phyloP scores from a whole-genome alignment of 345 rosid genomes.

The Rhizophora apiculata region DNA sequence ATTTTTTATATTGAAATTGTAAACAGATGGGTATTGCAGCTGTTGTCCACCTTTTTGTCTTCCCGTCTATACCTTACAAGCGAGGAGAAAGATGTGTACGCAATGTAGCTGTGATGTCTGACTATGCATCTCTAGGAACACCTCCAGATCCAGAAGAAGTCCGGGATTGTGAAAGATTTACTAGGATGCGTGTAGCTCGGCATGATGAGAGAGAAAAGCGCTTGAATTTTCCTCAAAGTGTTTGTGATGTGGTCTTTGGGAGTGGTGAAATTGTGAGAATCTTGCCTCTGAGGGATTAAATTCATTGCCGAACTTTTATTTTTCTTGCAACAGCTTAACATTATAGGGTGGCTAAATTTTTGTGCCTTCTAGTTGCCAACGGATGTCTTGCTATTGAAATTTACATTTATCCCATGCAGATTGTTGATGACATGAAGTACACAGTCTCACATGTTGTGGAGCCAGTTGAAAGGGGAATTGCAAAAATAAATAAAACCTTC shows the following conservation, averaged over 20 bases:
- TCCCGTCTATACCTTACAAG: conserved; percentile 90
- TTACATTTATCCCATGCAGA: conserved; percentile 38
- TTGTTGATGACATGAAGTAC: conserved; percentile 97
- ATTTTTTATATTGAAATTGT: conserved; percentile 19
- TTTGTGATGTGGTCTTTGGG: conserved; percentile 91
- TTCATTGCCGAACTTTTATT: not conserved
- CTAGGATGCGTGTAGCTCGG: conserved; percentile 53
- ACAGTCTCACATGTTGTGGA: conserved; percentile 97
- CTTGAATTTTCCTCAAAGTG: conserved; percentile 90
- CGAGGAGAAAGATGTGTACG: conserved; percentile 99
- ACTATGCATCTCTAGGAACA: conserved; percentile 84
- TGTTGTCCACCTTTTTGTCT: conserved; percentile 86
- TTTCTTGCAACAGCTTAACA: not conserved
- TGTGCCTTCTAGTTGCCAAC: not conserved
- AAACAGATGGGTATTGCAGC: conserved; percentile 97
- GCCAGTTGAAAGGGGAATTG: conserved; percentile 95
- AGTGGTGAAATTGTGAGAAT: conserved; percentile 90
- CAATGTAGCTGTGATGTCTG: conserved; percentile 88
- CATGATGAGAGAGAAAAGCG: conserved; percentile 71
- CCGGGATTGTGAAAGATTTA: conserved; percentile 72
- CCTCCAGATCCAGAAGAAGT: conserved; percentile 96
- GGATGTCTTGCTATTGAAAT: not conserved
- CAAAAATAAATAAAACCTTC: conserved; percentile 76
- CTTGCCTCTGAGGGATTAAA: not conserved
- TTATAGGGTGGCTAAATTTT: not conserved